A percentile compares a stretch with the other conserved stretches of the same genome.
phyloP scores from a whole-genome alignment of 306 rosid genomes.

The Cucurbita maxima region DNA sequence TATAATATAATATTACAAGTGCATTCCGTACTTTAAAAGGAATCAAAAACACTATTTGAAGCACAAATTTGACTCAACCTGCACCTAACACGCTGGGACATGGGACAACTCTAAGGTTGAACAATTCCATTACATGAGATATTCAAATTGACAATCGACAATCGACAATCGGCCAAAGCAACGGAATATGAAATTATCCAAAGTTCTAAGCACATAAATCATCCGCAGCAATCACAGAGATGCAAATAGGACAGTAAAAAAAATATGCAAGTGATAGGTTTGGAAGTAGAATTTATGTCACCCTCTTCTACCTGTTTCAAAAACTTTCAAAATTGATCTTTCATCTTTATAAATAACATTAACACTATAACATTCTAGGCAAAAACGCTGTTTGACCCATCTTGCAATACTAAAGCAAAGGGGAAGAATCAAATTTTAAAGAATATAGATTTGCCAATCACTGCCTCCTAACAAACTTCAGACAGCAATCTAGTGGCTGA shows the following conservation, averaged over 20 bases:
- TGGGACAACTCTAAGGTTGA: background rate
- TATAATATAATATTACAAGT: background rate
- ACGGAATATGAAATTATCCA: background rate
- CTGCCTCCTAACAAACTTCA: slow-evolving; percentile 28
- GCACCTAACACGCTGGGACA: background rate
- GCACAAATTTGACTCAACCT: background rate
- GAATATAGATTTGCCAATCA: slow-evolving; percentile 15
- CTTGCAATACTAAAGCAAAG: background rate
- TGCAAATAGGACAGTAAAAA: background rate
- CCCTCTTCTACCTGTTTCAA: background rate
- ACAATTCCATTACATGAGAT: background rate
- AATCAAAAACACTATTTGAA: background rate
- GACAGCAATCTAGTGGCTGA: slow-evolving; percentile 25
- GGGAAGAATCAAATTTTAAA: background rate
- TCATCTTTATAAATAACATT: background rate
- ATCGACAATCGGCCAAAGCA: background rate
- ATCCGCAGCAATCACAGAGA: background rate
- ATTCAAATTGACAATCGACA: background rate
- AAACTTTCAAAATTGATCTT: background rate
- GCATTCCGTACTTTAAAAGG: background rate
- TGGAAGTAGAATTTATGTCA: background rate
- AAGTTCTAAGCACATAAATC: background rate
- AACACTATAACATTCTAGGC: slow-evolving; percentile 1
- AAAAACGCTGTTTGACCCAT: slow-evolving; percentile 5
- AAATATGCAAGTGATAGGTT: background rate